phyloP scores from a whole-genome alignment of 163 green algal species.

The Trebouxiophyceae sp. region DNA sequence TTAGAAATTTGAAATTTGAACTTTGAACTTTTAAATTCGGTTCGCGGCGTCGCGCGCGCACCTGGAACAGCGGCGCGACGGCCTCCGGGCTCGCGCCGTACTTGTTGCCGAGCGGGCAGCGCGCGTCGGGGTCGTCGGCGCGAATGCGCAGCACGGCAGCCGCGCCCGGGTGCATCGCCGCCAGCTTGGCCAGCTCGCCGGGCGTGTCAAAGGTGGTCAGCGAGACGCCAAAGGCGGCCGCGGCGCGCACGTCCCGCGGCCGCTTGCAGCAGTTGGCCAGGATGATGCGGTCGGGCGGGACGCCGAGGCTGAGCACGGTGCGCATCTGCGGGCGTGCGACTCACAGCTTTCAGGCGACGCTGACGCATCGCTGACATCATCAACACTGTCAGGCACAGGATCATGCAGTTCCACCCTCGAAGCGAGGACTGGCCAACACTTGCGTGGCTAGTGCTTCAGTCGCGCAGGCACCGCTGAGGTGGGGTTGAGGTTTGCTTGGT shows the following conservation, averaged over 20 bases:
- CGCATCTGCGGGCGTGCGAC: constrained; percentile 48
- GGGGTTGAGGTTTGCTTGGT: too few relatives aligned
- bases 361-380: neutral
- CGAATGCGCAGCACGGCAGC: constrained; percentile 38
- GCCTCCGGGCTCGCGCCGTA: constrained; percentile 69
- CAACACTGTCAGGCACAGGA: neutral
- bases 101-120: constrained; percentile 66
- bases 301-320: constrained; percentile 48
- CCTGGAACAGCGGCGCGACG: constrained; percentile 32
- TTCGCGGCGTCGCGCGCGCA: too few relatives aligned
- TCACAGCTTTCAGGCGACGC: neutral
- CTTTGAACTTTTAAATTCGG: too few relatives aligned
- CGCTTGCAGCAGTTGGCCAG: constrained; percentile 63
- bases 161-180: constrained; percentile 41
- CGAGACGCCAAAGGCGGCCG: constrained; percentile 14
- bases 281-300: constrained; percentile 35
- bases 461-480: too few relatives aligned
- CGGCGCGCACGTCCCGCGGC: constrained; percentile 20
- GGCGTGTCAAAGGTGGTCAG: constrained; percentile 74
- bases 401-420: too few relatives aligned
- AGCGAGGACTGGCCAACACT: too few relatives aligned
- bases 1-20: too few relatives aligned
- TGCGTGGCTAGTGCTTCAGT: too few relatives aligned
- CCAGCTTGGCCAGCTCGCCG: constrained; percentile 73
- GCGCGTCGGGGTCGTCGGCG: constrained; percentile 11